Evolutionary conservation across 495 filamentous ascomycete genomes (phyloP).

Genomic region (Amorphotheca resinae): DNA sequence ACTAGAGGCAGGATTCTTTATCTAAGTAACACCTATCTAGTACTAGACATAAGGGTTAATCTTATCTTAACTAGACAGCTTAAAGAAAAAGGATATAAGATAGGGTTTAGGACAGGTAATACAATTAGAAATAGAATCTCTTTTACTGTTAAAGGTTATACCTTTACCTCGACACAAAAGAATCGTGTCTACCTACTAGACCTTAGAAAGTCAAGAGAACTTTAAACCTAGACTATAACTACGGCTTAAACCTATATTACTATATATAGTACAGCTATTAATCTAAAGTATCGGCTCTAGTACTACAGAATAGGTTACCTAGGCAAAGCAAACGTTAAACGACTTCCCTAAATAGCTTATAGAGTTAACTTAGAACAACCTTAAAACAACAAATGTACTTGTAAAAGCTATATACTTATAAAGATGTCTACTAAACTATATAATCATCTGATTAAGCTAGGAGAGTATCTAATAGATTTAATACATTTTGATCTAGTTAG

Average conservation of each 20-base stretch:
- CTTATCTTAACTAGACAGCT: not conserved
- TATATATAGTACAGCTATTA: not conserved
- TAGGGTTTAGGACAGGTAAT: too few species aligned
- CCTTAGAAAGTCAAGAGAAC: not conserved
- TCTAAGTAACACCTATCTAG: not conserved
- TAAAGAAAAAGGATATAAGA: not conserved
- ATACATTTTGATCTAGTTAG: not conserved
- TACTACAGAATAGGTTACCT: not conserved
- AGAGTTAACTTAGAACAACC: not conserved
- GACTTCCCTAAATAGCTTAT: not conserved
- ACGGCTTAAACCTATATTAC: too few species aligned
- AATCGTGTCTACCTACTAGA: not conserved
- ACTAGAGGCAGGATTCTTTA: not conserved
- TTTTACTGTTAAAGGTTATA: not conserved
- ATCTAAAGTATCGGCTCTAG: not conserved
- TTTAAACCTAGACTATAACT: too few species aligned
- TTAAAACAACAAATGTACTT: not conserved
- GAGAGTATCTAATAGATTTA: not conserved
- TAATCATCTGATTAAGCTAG: not conserved
- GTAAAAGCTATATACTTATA: not conserved
- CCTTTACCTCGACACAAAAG: not conserved
- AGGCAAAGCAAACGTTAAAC: not conserved
- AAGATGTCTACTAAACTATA: not conserved
- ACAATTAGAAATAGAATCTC: not conserved
- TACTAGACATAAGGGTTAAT: not conserved